Percentiles rank a stretch among this genome's conserved stretches.
Conservation (phyloP, 495 filamentous ascomycete genomes). For the Penicillium bovifimosum region DNA sequence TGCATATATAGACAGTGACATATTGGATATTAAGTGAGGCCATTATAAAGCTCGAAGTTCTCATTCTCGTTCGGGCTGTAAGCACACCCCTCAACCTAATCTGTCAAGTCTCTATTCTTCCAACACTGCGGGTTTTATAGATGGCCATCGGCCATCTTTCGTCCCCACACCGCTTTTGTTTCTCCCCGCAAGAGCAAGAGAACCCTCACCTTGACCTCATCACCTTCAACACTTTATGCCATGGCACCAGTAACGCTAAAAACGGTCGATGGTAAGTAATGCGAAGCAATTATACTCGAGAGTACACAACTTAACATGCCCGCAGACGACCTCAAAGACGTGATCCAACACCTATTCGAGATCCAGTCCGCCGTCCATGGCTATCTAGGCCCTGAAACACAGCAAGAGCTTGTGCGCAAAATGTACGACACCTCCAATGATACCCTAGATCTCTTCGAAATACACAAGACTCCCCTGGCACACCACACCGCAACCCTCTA, state of each 20-base stretch:
- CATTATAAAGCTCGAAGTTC: too few relatives aligned
- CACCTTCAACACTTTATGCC: background rate
- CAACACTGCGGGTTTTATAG: too few relatives aligned
- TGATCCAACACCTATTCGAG: slow-evolving; percentile 85
- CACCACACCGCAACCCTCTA: background rate
- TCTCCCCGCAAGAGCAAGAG: slow-evolving; percentile 11
- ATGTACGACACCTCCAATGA: slow-evolving; percentile 44
- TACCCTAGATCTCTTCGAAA: slow-evolving; percentile 14
- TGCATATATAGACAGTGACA: slow-evolving; percentile 25
- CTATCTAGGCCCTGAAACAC: slow-evolving; percentile 56
- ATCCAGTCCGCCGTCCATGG: slow-evolving; percentile 72
- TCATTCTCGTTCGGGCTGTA: background rate
- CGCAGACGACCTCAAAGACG: slow-evolving; percentile 43
- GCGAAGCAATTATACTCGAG: background rate
- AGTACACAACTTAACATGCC: slow-evolving; percentile 3
- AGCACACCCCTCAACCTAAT: too few relatives aligned
- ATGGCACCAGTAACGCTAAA: slow-evolving; percentile 46
- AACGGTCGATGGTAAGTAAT: slow-evolving; percentile 45
- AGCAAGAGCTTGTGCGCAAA: slow-evolving; percentile 54
- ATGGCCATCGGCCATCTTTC: background rate
- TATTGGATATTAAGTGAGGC: slow-evolving; percentile 12
- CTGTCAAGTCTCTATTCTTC: too few relatives aligned
- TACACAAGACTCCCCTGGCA: background rate
- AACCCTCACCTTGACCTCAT: background rate
- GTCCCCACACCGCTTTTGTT: slow-evolving; percentile 20